Evolutionary conservation across 1,284 basidiomycete genomes (phyloP).

Genomic region (Cystobasidium slooffiae): DNA sequence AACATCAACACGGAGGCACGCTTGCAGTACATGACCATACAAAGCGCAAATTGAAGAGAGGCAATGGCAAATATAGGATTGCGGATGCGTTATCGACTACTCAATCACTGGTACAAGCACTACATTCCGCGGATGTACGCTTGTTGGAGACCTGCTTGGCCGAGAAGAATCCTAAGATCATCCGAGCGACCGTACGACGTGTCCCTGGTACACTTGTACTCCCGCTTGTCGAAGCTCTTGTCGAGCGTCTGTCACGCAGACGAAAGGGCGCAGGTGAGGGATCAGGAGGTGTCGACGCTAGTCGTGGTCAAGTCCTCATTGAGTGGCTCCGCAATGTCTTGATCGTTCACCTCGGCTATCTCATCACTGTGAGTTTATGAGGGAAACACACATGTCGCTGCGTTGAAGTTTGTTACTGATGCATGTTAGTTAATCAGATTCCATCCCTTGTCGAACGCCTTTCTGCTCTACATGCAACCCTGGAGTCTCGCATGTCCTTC

Average conservation of each 20-base stretch:
- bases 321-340: constrained; percentile 89
- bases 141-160: constrained; percentile 84
- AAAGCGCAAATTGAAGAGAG: constrained; percentile 21
- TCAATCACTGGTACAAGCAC: constrained; percentile 90
- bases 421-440: constrained; percentile 63
- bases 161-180: constrained; percentile 79
- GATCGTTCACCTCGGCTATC: constrained; percentile 83
- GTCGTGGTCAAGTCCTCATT: constrained; percentile 79
- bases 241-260: constrained; percentile 78
- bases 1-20: constrained; percentile 46
- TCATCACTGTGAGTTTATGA: constrained; percentile 78
- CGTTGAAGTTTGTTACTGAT: constrained; percentile 37
- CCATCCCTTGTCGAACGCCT: constrained; percentile 83
- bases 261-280: constrained; percentile 77
- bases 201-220: constrained; percentile 89
- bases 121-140: constrained; percentile 90
- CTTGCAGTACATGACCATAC: constrained; percentile 53
- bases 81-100: constrained; percentile 87
- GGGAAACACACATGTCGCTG: not conserved
- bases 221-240: constrained; percentile 83
- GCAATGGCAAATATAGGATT: constrained; percentile 54
- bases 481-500: constrained; percentile 77
- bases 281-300: constrained; percentile 79
- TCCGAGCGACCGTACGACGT: constrained; percentile 84
- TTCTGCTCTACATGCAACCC: constrained; percentile 78